Conservation (phyloP, 208 protist species). For the Leishmania gerbilli region DNA sequence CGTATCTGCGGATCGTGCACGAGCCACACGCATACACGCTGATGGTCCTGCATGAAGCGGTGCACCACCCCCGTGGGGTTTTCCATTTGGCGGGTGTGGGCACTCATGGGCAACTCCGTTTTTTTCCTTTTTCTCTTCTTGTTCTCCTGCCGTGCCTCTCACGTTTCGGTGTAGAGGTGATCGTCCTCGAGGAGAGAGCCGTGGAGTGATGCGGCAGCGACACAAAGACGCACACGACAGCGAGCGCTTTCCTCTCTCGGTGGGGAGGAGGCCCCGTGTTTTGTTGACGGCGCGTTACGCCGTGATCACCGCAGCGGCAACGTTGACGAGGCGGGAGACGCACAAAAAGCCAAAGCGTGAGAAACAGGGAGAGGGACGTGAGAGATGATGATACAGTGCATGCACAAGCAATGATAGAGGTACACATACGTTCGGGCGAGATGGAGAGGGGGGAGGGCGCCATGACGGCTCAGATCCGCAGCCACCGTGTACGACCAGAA, state of each 20-base stretch:
- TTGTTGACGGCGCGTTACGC: too few relatives aligned
- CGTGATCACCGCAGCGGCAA: background rate
- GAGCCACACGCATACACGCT: constrained; percentile 86
- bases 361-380: background rate
- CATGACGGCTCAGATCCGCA: background rate
- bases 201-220: too few relatives aligned
- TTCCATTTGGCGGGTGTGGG: constrained; percentile 81
- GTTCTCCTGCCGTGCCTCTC: background rate
- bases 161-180: background rate
- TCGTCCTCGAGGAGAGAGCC: background rate
- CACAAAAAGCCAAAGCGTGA: background rate
- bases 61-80: constrained; percentile 74
- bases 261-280: background rate
- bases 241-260: too few relatives aligned
- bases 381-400: background rate
- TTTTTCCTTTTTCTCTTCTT: background rate
- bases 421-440: background rate
- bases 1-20: constrained; percentile 80
- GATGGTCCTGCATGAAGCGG: constrained; percentile 74
- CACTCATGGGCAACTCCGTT: constrained; percentile 24
- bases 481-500: background rate
- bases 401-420: background rate
- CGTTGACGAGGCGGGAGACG: background rate
- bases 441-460: background rate
- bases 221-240: background rate